Conservation (phyloP, 345 rosid genomes). For the Boechera stricta region DNA sequence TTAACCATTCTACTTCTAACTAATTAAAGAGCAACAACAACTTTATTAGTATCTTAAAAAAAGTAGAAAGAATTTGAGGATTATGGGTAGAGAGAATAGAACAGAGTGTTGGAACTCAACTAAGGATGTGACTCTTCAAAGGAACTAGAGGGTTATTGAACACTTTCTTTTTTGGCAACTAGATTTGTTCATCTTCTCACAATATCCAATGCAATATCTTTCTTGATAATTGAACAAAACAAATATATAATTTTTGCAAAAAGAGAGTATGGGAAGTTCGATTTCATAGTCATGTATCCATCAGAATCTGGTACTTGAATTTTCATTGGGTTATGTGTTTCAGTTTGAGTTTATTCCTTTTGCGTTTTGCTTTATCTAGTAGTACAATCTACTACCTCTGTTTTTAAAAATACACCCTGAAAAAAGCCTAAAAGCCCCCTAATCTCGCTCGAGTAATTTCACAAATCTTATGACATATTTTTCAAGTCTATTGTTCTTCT, state of each 20-base stretch:
- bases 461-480: background rate
- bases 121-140: conserved; percentile 37
- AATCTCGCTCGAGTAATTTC: background rate
- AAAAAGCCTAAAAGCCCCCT: conserved; percentile 1
- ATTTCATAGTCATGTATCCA: conserved; percentile 28
- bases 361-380: conserved; percentile 22
- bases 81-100: conserved; percentile 32
- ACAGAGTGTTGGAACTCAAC: conserved; percentile 39
- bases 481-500: background rate
- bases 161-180: conserved; percentile 1
- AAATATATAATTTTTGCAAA: background rate
- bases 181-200: conserved; percentile 20
- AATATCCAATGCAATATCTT: conserved; percentile 39
- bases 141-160: background rate
- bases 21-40: conserved; percentile 24
- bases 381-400: conserved; percentile 15
- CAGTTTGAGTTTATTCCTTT: conserved; percentile 30
- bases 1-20: conserved; percentile 4
- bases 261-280: conserved; percentile 29
- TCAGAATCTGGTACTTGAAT: conserved; percentile 33
- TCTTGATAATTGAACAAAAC: conserved; percentile 30
- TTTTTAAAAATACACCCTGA: background rate
- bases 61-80: background rate
- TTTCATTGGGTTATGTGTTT: conserved; percentile 35
- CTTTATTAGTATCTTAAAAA: background rate